Evolutionary conservation across 495 filamentous ascomycete species (phyloP).

Genomic region (Xylaria intraflava): DNA sequence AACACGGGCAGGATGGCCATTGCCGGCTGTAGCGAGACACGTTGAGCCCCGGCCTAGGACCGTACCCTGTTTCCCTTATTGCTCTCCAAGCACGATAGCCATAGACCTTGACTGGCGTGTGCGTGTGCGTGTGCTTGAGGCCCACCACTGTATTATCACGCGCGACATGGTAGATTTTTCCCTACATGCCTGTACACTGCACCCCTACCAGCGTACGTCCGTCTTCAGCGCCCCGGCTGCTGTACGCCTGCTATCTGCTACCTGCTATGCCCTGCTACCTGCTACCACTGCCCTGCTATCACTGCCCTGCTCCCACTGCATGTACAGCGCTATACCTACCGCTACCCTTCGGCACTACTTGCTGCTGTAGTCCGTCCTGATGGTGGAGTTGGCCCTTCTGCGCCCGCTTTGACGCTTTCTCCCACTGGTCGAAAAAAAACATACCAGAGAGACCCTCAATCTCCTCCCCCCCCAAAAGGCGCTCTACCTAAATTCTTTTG

Average conservation of each 20-base stretch:
- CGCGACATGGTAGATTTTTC: conserved; percentile 9
- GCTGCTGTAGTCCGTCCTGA: no score
- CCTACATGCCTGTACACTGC: not conserved
- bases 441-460: no score
- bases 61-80: not conserved
- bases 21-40: not conserved
- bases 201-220: no score
- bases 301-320: not conserved
- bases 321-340: no score
- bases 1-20: not conserved
- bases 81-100: not conserved
- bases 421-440: no score
- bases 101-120: not conserved
- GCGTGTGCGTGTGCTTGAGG: not conserved
- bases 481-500: not conserved
- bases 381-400: no score
- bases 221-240: no score
- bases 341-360: no score
- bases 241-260: not conserved
- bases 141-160: conserved; percentile 3
- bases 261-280: not conserved
- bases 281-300: not conserved
- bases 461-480: no score
- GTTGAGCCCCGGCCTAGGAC: not conserved
- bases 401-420: no score